Evolutionary conservation across 352 stramenopile genomes (phyloP), one percentile per base, ranked within the genome.

Genomic region (Pythium diclinum): DNA sequence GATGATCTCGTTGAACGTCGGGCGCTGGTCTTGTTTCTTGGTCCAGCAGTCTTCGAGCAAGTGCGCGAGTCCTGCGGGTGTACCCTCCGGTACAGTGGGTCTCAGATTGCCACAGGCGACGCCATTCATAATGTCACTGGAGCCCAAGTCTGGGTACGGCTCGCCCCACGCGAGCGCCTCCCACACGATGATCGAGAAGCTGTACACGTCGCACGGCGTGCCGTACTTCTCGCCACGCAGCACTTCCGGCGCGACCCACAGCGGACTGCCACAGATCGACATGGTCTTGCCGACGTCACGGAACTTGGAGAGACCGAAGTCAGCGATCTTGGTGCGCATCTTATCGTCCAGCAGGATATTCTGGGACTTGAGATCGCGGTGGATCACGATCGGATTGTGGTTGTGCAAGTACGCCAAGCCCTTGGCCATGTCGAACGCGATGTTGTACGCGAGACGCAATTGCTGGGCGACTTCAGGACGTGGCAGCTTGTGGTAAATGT

Each of bases 361-460:
- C 57, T 90, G 81, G 11, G 79, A 91, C 67, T 90, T 94, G 53
- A 92, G 72, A 42, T 91, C 83, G 13, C 97, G 89, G 83, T 99
- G 97, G 72, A 99, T 98, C 72, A 99, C 96, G 49, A 96, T 94
- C 32, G 95, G 94, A 68, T 98, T 96, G 76, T 98, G 94, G 49
- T 92, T 96, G 83, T 99, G 97, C 54, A 99, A 71, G 71, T 99
- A 99, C 36, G 94, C 86, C 48, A 99, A 93, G 19, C 95, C 94
- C 61, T 96, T 90, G 6, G 94, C 90, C 67, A 96, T 94, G 63
- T 96, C 83, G 56, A 95, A 91, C n/a, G 81, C 85, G 36, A 95
- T 78, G 44, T 86, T 94, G 71, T 85, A 88, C 28, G 77, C 78
- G n/a, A 93, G 74, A 8, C 77, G 75, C 40, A 92, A 56, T 28